A percentile compares a stretch with the other conserved stretches of the same genome.
phyloP scores from a whole-genome alignment of 257 asterid genomes.

The Ehretia macrophylla region DNA sequence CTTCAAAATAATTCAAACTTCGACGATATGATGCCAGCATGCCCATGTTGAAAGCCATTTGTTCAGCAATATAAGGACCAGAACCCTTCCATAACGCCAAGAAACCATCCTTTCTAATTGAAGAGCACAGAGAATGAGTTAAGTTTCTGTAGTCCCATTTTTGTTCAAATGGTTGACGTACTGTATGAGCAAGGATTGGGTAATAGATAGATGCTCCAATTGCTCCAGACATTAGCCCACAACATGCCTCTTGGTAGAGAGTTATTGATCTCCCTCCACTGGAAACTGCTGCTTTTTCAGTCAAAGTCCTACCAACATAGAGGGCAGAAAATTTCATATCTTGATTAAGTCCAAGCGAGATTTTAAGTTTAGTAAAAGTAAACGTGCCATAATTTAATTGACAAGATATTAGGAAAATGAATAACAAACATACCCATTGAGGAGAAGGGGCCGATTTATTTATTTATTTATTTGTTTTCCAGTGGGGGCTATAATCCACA shows the following conservation, averaged over 20 bases:
- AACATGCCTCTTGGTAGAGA: slow-evolving; percentile 13
- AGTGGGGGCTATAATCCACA: too few relatives aligned
- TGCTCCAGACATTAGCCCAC: slow-evolving; percentile 15
- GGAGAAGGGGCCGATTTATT: too few relatives aligned
- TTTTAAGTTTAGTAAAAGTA: too few relatives aligned
- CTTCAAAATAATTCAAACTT: slow-evolving; percentile 8
- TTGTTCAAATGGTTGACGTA: background rate
- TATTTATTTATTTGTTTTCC: too few relatives aligned
- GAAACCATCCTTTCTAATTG: slow-evolving; percentile 10
- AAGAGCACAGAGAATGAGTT: slow-evolving; percentile 1
- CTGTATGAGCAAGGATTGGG: background rate
- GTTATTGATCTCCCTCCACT: slow-evolving; percentile 14
- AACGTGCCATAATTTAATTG: too few relatives aligned
- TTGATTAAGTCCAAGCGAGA: too few relatives aligned
- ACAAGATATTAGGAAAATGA: too few relatives aligned
- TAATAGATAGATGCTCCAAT: slow-evolving; percentile 3
- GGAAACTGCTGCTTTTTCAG: slow-evolving; percentile 7
- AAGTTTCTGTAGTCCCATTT: slow-evolving; percentile 2
- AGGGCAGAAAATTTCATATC: too few relatives aligned
- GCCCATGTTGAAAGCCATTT: background rate
- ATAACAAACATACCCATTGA: too few relatives aligned
- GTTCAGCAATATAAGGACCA: too few relatives aligned
- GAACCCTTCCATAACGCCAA: slow-evolving; percentile 16
- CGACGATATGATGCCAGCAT: slow-evolving; percentile 13
- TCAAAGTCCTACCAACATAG: slow-evolving; percentile 5